phyloP scores from a whole-genome alignment of 75 land plant species.

The Azolla pinnata region DNA sequence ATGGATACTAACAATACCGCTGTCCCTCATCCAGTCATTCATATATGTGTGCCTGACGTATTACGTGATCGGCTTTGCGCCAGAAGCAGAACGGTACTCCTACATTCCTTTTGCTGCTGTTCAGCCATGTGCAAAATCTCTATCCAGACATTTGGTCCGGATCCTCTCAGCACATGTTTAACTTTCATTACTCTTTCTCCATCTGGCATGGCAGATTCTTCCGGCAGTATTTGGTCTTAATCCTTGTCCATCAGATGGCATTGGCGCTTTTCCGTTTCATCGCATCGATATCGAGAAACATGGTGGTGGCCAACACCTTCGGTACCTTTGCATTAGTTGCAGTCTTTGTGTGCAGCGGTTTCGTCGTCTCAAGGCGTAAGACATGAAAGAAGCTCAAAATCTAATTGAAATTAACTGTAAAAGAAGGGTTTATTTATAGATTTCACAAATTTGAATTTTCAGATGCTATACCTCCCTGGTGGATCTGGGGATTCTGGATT shows the following conservation, averaged over 20 bases:
- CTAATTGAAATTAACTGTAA: background rate
- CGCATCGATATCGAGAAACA: slow-evolving; percentile 58
- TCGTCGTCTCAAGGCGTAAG: slow-evolving; percentile 50
- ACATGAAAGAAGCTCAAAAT: background rate
- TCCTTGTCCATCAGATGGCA: slow-evolving; percentile 69
- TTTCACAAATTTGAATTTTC: background rate
- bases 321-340: slow-evolving; percentile 66
- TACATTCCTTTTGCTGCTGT: background rate
- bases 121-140: no score
- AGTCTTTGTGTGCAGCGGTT: slow-evolving; percentile 63
- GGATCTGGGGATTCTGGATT: slow-evolving; percentile 36
- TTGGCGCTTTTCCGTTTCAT: slow-evolving; percentile 58
- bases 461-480: slow-evolving; percentile 20
- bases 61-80: slow-evolving; percentile 39
- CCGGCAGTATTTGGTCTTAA: slow-evolving; percentile 40
- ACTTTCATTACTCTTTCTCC: no score
- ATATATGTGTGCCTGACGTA: slow-evolving; percentile 41
- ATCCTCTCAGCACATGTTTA: no score
- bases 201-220: slow-evolving; percentile 71
- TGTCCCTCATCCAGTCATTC: slow-evolving; percentile 32
- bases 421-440: background rate
- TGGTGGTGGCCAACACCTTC: slow-evolving; percentile 71
- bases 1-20: slow-evolving; percentile 32
- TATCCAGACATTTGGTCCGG: no score
- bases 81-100: slow-evolving; percentile 27